Percentiles rank a stretch among this genome's conserved stretches.
phyloP scores from a whole-genome alignment of 139 green algal genomes.

The Parachlorella kessleri region DNA sequence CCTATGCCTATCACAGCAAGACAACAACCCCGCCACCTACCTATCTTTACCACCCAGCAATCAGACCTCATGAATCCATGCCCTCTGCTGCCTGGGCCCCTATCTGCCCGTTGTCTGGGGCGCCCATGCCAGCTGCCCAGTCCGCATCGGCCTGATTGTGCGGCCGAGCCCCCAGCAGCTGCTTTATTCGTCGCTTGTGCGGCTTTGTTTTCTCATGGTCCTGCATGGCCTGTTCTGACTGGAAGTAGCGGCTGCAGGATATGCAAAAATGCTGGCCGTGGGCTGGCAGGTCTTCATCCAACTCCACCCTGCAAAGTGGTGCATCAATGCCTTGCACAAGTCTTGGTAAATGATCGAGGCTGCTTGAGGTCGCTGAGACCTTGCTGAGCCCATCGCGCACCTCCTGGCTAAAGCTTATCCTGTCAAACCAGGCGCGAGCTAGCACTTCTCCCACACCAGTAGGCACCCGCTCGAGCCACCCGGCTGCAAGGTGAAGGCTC shows the following conservation, averaged over 20 bases:
- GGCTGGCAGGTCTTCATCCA: constrained; percentile 82
- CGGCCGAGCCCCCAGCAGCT: constrained; percentile 67
- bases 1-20: no score
- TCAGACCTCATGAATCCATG: no score
- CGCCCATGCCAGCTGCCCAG: constrained; percentile 73
- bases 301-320: constrained; percentile 49
- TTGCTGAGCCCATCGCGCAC: background rate
- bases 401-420: background rate
- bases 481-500: background rate
- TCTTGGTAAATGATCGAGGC: background rate
- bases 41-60: no score
- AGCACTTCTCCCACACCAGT: background rate
- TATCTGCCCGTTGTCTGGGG: constrained; percentile 77
- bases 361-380: no score
- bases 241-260: constrained; percentile 45
- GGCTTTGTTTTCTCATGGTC: constrained; percentile 72
- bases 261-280: constrained; percentile 53
- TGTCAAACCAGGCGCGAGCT: background rate
- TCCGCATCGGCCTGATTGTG: constrained; percentile 87
- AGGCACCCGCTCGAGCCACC: no score
- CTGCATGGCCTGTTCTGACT: constrained; percentile 51
- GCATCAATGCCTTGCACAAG: background rate
- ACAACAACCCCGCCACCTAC: no score
- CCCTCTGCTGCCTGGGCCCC: no score
- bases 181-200: constrained; percentile 78